These are phyloP conservation scores for Colletotrichum spaethianum DNA, from an alignment of 2,329 filamentous ascomycete genomes.

Conservation along the genomic window DNA sequence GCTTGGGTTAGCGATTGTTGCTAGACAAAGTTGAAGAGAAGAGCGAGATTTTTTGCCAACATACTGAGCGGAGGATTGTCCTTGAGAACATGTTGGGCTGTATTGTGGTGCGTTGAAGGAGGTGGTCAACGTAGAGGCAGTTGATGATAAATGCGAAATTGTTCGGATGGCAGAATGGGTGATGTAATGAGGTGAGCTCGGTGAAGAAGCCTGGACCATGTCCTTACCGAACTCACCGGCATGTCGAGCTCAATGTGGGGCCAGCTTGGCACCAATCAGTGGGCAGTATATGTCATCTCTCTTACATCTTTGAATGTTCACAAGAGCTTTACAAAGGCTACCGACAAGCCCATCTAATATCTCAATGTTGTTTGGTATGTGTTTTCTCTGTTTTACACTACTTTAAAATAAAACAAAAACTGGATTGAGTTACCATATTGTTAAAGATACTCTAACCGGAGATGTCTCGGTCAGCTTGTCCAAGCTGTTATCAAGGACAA, in stretches of 20 bases:
- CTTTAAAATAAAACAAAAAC: too few species aligned
- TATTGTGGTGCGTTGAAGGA: constrained; percentile 12
- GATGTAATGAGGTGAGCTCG: constrained; percentile 38
- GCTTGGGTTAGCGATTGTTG: background rate
- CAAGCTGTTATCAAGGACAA: background rate
- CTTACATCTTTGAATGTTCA: background rate
- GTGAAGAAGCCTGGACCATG: constrained; percentile 34
- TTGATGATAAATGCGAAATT: constrained; percentile 36
- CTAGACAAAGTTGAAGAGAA: rapidly evolving
- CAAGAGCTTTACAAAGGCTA: too few species aligned
- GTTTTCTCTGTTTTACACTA: too few species aligned
- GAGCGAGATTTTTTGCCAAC: background rate
- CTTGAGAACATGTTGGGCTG: constrained; percentile 33
- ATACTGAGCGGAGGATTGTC: constrained; percentile 36
- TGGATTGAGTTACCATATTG: too few species aligned
- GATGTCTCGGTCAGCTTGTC: background rate
- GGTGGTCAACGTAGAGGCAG: constrained; percentile 6
- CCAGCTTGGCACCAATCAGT: background rate
- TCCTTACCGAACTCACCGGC: constrained; percentile 1
- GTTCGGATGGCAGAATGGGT: constrained; percentile 36
- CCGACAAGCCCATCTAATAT: too few species aligned
- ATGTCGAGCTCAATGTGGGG: background rate
- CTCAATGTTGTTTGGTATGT: too few species aligned
- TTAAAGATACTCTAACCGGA: too few species aligned
- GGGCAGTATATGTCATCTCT: constrained; percentile 14